Evolutionary conservation across 805 yeast species (phyloP), one percentile per base, ranked within the genome.

Genomic region (Lipomyces orientalis): DNA sequence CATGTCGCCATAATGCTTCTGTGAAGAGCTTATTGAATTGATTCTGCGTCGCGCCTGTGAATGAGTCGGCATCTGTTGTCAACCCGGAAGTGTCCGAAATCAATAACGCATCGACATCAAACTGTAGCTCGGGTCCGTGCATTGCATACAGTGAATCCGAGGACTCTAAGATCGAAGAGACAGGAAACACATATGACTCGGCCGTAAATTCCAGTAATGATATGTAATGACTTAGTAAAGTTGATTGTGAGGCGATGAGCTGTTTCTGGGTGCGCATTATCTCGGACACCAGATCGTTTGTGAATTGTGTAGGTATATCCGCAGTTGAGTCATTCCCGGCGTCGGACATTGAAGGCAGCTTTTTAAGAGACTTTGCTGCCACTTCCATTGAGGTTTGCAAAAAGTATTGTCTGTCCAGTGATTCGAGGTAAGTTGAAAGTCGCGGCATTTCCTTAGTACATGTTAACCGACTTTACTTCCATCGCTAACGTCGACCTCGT

Each of bases 141-240:
- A 54, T 22, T 5, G 49, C 12, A 34, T 34, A 16, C 61, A 19
- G 35, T 29, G 19, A 25, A 19, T 33, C 56, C 12, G 56, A 16
- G 31, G 55, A 34, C 6, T 52, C 55, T 10, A 61, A 57, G 9
- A 46, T 35, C 9, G 67, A 49, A 12, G 65, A 19, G 19, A 58
- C 37, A 1, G 70, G 70, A 43, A 67, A 67, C 3, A 64, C 64
- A 61, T 64, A 67, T 34, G 62, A 14, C 31, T 34, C 61, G 31
- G 67, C 67, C 9, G 43, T 60, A 4, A 49, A 34, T 34, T 55
- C 60, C 12, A 34, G 33, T 19, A 67, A 39, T 8, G 63, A 64
- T 25, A 56, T 16, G 33, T 63, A 63, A 46, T 64, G 67, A 2
- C 39, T 39, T 4, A 54, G 34, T 5, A 64, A 65, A 1, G 31